Percentiles rank a stretch among this genome's conserved stretches.
Conservation (phyloP, 139 green algal genomes). For the Closterium sp. region DNA sequence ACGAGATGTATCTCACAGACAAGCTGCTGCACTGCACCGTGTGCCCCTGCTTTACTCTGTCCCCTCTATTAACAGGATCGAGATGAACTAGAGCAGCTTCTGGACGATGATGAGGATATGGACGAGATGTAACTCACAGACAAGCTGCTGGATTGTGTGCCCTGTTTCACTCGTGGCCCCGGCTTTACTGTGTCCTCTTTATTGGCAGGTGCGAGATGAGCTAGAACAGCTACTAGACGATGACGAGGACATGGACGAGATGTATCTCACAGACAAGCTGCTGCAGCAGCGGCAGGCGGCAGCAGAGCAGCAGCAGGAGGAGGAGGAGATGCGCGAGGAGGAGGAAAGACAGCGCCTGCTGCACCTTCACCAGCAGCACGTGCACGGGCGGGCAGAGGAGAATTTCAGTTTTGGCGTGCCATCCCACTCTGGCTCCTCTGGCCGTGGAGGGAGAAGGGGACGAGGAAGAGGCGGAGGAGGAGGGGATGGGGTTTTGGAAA, state of each 20-base stretch:
- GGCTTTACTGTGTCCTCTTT: background rate
- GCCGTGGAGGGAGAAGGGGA: too few relatives aligned
- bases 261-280: constrained; percentile 57
- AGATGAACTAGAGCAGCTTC: too few relatives aligned
- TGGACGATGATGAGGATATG: too few relatives aligned
- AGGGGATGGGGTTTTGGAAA: too few relatives aligned
- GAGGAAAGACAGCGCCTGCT: background rate
- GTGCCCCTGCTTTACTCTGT: background rate
- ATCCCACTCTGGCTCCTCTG: background rate
- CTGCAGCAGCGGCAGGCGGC: background rate
- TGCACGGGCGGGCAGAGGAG: background rate
- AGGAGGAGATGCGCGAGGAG: background rate
- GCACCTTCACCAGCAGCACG: background rate
- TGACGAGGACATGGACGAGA: constrained; percentile 57
- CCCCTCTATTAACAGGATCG: too few relatives aligned
- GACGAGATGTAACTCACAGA: too few relatives aligned
- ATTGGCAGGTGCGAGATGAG: constrained; percentile 46
- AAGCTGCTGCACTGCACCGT: constrained; percentile 10
- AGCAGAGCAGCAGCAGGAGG: background rate
- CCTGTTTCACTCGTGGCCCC: too few relatives aligned
- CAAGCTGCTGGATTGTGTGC: too few relatives aligned
- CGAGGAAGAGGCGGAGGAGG: too few relatives aligned
- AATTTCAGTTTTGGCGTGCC: background rate
- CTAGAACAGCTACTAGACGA: constrained; percentile 54
- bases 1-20: constrained; percentile 54